phyloP scores from a whole-genome alignment of 371 early-diverging fungal genomes.

The Haplosporangium sp. region DNA sequence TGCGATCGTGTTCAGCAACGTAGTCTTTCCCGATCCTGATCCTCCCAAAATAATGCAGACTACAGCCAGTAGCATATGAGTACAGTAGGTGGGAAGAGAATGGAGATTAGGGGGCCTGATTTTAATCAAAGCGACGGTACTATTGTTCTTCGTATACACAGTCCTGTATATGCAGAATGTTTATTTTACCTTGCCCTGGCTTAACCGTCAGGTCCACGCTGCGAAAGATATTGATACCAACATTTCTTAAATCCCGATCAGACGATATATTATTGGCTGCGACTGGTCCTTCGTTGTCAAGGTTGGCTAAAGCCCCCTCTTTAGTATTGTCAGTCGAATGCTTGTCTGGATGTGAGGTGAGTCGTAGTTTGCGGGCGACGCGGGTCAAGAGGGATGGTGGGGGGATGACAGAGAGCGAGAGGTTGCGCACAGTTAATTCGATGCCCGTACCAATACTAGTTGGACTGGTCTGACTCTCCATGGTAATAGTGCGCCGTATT shows the following conservation, averaged over 20 bases:
- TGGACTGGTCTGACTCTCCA: background rate
- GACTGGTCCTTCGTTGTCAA: background rate
- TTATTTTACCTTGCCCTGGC: constrained; percentile 50
- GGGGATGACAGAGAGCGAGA: constrained; percentile 49
- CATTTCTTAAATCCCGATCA: constrained; percentile 37
- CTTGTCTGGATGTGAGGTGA: constrained; percentile 5
- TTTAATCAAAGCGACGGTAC: background rate
- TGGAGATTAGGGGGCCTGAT: background rate
- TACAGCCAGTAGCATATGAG: background rate
- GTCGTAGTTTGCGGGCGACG: constrained; percentile 18
- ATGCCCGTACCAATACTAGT: constrained; percentile 5
- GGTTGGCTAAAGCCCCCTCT: background rate
- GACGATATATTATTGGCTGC: background rate
- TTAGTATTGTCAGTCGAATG: background rate
- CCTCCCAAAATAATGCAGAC: constrained; percentile 52
- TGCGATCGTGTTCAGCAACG: constrained; percentile 47
- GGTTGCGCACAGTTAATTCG: constrained; percentile 41
- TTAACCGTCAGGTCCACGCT: constrained; percentile 39
- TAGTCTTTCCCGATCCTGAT: constrained; percentile 50
- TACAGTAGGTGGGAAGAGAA: background rate
- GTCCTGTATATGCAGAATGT: constrained; percentile 5
- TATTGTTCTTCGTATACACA: background rate
- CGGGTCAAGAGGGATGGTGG: constrained; percentile 40
- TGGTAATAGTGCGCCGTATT: too few relatives aligned
- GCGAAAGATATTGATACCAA: constrained; percentile 45